Evolutionary conservation across 169 alveolate genomes (phyloP), one percentile per base, ranked within the genome.

Genomic region (Cryptosporidium bovis): DNA sequence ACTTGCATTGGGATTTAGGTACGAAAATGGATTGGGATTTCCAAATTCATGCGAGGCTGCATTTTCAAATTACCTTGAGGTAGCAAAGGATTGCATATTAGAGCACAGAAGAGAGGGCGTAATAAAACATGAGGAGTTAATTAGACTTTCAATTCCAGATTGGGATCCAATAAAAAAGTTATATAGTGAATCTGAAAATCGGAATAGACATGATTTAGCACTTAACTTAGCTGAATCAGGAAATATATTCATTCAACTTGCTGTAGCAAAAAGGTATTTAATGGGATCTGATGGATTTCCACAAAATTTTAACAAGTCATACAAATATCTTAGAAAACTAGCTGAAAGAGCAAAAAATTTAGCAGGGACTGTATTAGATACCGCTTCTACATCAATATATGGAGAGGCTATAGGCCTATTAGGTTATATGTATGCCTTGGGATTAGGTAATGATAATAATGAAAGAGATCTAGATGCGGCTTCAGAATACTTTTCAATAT

Each of bases 341-440:
- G 87, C 71, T 3, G 87, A 77, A 31, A 60, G 20, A 34, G 87
- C 87, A 18, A 44, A 77, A 48, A 36, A 53, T 7, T 18, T 60
- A 40, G 87, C 64, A 10, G 71, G 71, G 12, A 62, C 64, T 48
- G 87, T 62, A 40, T n/a, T 77, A 40, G 87, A 77, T 29, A 44
- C 60, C 7, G 29, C 71, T 27, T 60, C 87, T 18, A 48, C 71
- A 10, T 51, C 40, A 8, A 77, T 77, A 27, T 77, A 44, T 62
- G 87, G 87, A 8, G 87, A 77, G 50, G 87, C 87, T 24, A 56
- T 77, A 24, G 71, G 87, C 16, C 29, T 77, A 48, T 64, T 77
- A n/a, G 87, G 87, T 2, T 77, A 77, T 34, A 77, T 77, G 60
- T 66, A 77, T 48, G 87, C 87, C 15, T 62, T 77, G 18, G 87